phyloP scores from a whole-genome alignment of 1,139 yeast species.

The Meyerozyma carpophila region DNA sequence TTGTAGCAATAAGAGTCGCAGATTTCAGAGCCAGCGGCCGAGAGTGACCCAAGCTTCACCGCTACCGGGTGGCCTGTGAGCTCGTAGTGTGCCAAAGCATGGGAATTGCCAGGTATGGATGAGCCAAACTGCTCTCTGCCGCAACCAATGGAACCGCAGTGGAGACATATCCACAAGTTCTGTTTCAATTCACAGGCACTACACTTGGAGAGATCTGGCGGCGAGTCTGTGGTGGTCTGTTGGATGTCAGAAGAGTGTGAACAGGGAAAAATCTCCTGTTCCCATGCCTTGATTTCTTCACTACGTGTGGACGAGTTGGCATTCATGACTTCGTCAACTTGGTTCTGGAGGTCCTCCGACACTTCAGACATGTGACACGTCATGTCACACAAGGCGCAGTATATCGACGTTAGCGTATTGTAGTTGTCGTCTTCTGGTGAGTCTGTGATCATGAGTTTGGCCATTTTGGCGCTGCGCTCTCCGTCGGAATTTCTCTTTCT shows the following conservation, averaged over 20 bases:
- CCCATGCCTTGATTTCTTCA: constrained; percentile 88
- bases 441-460: constrained; percentile 72
- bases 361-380: constrained; percentile 15
- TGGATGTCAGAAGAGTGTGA: constrained; percentile 57
- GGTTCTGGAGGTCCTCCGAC: constrained; percentile 16
- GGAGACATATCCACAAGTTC: constrained; percentile 15
- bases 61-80: constrained; percentile 68
- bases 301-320: constrained; percentile 63
- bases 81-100: constrained; percentile 70
- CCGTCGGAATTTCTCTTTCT: constrained; percentile 21
- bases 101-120: constrained; percentile 86
- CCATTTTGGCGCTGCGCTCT: constrained; percentile 48
- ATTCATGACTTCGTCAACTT: constrained; percentile 47
- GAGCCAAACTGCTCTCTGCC: constrained; percentile 76
- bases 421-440: constrained; percentile 64
- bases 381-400: constrained; percentile 31
- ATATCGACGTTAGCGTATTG: constrained; percentile 43
- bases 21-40: constrained; percentile 46
- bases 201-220: constrained; percentile 11
- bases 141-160: constrained; percentile 13
- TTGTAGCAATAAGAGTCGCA: constrained; percentile 84
- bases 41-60: constrained; percentile 82
- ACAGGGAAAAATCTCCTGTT: constrained; percentile 78
- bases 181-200: constrained; percentile 30
- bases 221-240: constrained; percentile 23